Base-by-base conservation (phyloP, 2,329 filamentous ascomycete genomes). In the Thielaviopsis musarum region DNA sequence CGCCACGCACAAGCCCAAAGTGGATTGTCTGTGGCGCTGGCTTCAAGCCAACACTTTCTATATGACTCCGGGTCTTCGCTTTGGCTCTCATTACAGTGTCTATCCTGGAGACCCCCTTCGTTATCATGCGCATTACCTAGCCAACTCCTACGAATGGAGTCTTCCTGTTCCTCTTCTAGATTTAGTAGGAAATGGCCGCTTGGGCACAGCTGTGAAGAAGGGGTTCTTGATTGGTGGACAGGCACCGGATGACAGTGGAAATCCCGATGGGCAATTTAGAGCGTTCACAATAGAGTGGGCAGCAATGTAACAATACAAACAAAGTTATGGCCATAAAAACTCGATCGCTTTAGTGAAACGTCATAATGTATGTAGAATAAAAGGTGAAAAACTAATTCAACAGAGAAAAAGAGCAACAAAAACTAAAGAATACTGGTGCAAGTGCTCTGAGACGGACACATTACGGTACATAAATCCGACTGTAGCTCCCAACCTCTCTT, bases 161-260 rank as follows among this genome's bases (percentile, higher is more conserved):
- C 82, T 95, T 66, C 82, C 90, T 65, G 85, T 98, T 60, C 80
- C 87, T 45, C 75, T 97, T 66, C 78, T 96, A 65, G 87, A 95
- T 64, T 74, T 98, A 15, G 85, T 97, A 17, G 86, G 84, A 21
- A 90, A 89, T 7, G 93, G 93, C 5, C 79, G 93, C 65, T 71
- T 98, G 63, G 93, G 91, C 0, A 97, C 93, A 1, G 88, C 88
- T 56, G 93, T 97, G 21, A 98, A 98, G 77, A 98, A 98, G 72
- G 88, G 88, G 0, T 96, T 90, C 66, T 73, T 98, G 58, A 78
- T 98, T 60, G 91, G 91, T 6, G 90, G 88, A 0, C 76, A 80
- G 65, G 73, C 78, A 58, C 67, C 70, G 54, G 64, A 65, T 17
- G 69, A 67, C 13, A 62, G 66, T 26, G 65, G 65, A 9, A 66